These are phyloP conservation scores for Cladosporium halotolerans DNA, from an alignment of 2,329 filamentous ascomycete genomes.

Conservation along the genomic window DNA sequence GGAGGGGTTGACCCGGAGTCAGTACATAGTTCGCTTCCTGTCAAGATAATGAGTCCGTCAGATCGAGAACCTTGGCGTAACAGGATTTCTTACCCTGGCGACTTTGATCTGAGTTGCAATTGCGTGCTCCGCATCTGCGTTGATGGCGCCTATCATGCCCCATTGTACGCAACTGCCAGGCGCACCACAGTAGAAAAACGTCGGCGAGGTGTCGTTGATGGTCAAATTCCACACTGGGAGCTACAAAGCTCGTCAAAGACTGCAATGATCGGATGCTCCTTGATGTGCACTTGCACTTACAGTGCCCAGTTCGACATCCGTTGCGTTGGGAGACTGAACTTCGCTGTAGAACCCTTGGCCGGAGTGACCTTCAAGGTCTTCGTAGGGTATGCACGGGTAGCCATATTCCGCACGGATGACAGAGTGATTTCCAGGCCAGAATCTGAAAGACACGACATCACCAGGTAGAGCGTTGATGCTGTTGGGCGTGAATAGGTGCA, in stretches of 20 bases:
- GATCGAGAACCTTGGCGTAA: too few relatives aligned
- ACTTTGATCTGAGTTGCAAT: conserved; percentile 26
- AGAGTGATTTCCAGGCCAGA: conserved; percentile 39
- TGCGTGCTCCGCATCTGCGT: conserved; percentile 41
- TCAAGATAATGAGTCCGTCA: neutral
- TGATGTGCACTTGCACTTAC: neutral
- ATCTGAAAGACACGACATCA: conserved; percentile 38
- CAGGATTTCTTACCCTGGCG: conserved; percentile 13
- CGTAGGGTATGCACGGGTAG: conserved; percentile 36
- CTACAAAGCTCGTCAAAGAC: conserved; percentile 6
- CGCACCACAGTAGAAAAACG: conserved; percentile 66
- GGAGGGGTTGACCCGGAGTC: conserved; percentile 35
- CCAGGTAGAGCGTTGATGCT: conserved; percentile 33
- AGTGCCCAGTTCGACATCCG: neutral
- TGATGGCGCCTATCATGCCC: conserved; percentile 72
- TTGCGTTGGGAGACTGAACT: conserved; percentile 1
- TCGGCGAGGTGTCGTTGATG: conserved; percentile 57
- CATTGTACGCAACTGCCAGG: conserved; percentile 57
- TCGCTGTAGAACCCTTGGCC: conserved; percentile 20
- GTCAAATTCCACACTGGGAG: conserved; percentile 27
- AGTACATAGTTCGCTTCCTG: conserved; percentile 27
- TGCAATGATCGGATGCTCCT: neutral
- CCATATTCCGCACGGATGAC: conserved; percentile 37
- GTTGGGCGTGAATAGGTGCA: conserved; percentile 33
- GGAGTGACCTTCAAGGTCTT: conserved; percentile 17